Conservation (phyloP, 2,329 filamentous ascomycete species). For the Botrytis tulipae region DNA sequence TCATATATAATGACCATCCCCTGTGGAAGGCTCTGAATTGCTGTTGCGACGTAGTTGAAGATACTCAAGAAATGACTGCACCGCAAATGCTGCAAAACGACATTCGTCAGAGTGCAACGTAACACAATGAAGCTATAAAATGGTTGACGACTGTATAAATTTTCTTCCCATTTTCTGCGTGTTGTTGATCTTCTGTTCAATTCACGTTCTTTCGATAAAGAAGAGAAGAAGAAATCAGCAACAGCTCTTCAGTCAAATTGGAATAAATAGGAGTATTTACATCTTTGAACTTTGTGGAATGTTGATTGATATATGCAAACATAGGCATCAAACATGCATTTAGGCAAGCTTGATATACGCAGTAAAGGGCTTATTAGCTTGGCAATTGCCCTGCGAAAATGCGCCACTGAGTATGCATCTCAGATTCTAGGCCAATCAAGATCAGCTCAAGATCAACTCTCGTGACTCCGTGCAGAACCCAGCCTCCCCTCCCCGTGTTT, state of each 20-base stretch:
- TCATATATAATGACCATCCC: background rate
- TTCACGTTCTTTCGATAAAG: background rate
- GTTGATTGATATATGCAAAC: background rate
- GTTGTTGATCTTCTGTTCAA: background rate
- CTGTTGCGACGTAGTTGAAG: background rate
- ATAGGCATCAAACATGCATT: background rate
- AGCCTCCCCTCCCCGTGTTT: background rate
- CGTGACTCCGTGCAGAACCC: background rate
- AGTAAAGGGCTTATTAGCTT: background rate
- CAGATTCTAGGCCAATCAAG: background rate
- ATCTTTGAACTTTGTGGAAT: background rate
- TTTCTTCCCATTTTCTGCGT: background rate
- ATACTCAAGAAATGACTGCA: background rate
- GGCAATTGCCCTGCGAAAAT: background rate
- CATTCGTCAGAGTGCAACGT: background rate
- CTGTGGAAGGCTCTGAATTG: background rate
- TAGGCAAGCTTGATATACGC: background rate
- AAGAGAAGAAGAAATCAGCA: background rate
- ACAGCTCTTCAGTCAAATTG: background rate
- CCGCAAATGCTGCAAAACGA: background rate
- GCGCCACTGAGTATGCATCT: background rate
- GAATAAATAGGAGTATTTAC: background rate
- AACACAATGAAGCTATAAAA: background rate
- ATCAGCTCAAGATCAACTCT: conserved; percentile 4
- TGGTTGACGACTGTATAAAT: background rate